These are phyloP conservation scores for Priceomyces melissophilus DNA, from an alignment of 805 yeast genomes.

Conservation along the genomic window DNA sequence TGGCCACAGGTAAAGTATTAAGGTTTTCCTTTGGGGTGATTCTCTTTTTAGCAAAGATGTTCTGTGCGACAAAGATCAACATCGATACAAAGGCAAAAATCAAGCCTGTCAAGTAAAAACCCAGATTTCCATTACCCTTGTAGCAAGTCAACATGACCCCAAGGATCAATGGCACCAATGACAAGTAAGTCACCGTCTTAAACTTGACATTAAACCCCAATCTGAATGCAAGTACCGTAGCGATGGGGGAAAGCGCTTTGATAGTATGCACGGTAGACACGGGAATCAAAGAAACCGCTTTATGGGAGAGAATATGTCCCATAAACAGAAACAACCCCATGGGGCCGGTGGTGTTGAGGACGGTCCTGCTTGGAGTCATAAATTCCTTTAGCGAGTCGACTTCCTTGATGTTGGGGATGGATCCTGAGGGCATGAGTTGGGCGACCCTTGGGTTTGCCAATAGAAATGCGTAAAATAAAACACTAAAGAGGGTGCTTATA, in stretches of 20 bases:
- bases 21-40: slow-evolving; percentile 46
- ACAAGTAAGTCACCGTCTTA: slow-evolving; percentile 63
- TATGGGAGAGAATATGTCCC: slow-evolving; percentile 89
- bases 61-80: slow-evolving; percentile 73
- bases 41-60: slow-evolving; percentile 74
- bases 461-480: slow-evolving; percentile 22
- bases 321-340: slow-evolving; percentile 92
- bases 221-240: slow-evolving; percentile 79
- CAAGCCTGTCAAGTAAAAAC: slow-evolving; percentile 37
- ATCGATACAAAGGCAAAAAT: slow-evolving; percentile 51
- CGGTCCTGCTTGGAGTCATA: slow-evolving; percentile 49
- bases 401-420: slow-evolving; percentile 39
- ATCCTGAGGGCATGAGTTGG: slow-evolving; percentile 42
- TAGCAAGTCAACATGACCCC: slow-evolving; percentile 85
- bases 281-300: slow-evolving; percentile 87
- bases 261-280: slow-evolving; percentile 95
- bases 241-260: slow-evolving; percentile 85
- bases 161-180: slow-evolving; percentile 70
- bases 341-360: slow-evolving; percentile 72
- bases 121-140: slow-evolving; percentile 37
- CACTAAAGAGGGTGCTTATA: slow-evolving; percentile 62
- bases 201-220: slow-evolving; percentile 57
- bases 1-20: slow-evolving; percentile 17
- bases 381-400: slow-evolving; percentile 35
- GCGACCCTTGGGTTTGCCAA: slow-evolving; percentile 21